Percentiles rank a stretch among this genome's conserved stretches.
Evolutionary conservation across 805 yeast genomes (phyloP).

Genomic region (Hanseniaspora occidentalis): DNA sequence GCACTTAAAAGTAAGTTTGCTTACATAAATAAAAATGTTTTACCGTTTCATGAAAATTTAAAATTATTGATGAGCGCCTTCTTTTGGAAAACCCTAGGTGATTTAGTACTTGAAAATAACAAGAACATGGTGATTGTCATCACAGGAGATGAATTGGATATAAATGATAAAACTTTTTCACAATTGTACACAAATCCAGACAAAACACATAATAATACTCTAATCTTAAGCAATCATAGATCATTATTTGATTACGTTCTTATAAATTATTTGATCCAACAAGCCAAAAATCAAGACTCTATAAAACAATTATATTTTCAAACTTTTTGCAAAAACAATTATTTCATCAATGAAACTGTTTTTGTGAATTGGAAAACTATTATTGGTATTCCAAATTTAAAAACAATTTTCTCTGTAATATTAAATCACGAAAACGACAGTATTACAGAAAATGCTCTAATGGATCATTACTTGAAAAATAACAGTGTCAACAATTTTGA

Average conservation of each 20-base stretch:
- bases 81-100: not conserved
- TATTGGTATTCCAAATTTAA: conserved; percentile 47
- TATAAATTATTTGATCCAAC: conserved; percentile 26
- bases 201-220: conserved; percentile 16
- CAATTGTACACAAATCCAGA: not conserved
- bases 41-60: not conserved
- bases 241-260: conserved; percentile 56
- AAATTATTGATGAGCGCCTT: not conserved
- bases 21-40: not conserved
- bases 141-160: conserved; percentile 3
- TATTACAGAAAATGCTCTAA: conserved; percentile 24
- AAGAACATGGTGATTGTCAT: conserved; percentile 1
- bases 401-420: conserved; percentile 33
- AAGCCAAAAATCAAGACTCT: conserved; percentile 14
- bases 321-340: conserved; percentile 1
- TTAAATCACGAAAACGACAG: conserved; percentile 63
- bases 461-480: conserved; percentile 21
- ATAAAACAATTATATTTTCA: conserved; percentile 7
- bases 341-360: conserved; percentile 21
- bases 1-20: not conserved
- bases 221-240: conserved; percentile 43
- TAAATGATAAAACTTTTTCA: not conserved
- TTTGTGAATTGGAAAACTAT: conserved; percentile 62
- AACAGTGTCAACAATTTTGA: conserved; percentile 17
- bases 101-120: not conserved